Evolutionary conservation across 2,329 filamentous ascomycete genomes (phyloP), one percentile per base, ranked within the genome.

Genomic region (Chrysoporthe cubensis): DNA sequence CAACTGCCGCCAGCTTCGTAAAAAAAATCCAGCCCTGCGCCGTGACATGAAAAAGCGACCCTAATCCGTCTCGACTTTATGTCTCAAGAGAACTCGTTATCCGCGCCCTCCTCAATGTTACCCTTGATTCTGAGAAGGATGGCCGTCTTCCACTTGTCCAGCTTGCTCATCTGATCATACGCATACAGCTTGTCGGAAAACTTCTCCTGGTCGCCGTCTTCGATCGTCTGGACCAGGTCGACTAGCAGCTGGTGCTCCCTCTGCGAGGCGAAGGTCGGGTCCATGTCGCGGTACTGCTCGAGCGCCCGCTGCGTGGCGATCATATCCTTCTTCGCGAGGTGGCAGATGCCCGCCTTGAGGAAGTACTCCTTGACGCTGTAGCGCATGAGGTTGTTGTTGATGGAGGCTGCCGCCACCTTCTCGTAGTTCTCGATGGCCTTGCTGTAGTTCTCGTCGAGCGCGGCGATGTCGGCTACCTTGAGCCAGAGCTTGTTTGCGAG

Each of bases 141-240:
- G 43, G 91, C 92, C 62, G 92, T 97, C 90, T 97, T 97, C 95
- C 95, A 98, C 83, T 95, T 96, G 77, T 97, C 94, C 75, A 98
- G 82, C 84, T 96, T 96, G 82, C 90, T 96, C 82, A 97, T 85
- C 82, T 96, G 92, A 78, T 97, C 94, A 76, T 88, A 98, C 78
- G 95, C 90, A 83, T 91, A 97, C 71, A 96, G 80, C 78, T 94
- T 94, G 76, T 97, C 93, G 32, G 91, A 88, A 75, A 97, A 98
- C 70, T 86, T 84, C 74, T 97, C 93, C 78, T 91, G 90, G 74
- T 96, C 92, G 66, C 90, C 90, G 43, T 88, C 85, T 76, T 96
- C 90, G 67, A 97, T 85, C 4, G 92, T 88, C 69, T 91, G 89
- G 43, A 88, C 82, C 48, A 98, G 83, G 77, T 97, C 94, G 8